Evolutionary conservation across 23 red algal species (phyloP).

Genomic region (Cyanidiococcus yangmingshanensis): DNA sequence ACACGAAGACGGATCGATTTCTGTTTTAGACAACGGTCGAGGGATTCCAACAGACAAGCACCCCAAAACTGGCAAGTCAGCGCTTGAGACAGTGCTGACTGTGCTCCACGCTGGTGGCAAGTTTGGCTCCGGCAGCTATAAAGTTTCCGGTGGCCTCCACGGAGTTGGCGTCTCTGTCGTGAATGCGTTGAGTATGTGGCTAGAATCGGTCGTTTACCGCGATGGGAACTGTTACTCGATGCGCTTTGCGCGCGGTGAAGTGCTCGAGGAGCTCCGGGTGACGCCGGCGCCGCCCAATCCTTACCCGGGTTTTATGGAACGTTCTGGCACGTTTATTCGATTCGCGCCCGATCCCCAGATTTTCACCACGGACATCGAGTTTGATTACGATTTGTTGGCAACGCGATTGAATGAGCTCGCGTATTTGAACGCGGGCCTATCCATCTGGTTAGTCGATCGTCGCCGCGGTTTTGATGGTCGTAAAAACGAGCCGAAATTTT

Average conservation of each 20-base stretch:
- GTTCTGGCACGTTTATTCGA: slow-evolving; percentile 49
- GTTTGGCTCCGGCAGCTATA: slow-evolving; percentile 81
- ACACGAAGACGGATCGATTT: slow-evolving; percentile 54
- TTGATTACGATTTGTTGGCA: slow-evolving; percentile 49
- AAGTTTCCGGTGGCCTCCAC: slow-evolving; percentile 88
- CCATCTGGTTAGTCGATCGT: slow-evolving; percentile 56
- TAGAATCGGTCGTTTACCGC: slow-evolving; percentile 51
- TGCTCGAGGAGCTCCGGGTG: slow-evolving; percentile 25
- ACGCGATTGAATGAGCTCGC: slow-evolving; percentile 80
- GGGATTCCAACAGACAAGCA: slow-evolving; percentile 83
- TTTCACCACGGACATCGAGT: slow-evolving; percentile 49
- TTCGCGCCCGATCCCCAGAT: slow-evolving; percentile 74
- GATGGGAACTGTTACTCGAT: slow-evolving; percentile 39
- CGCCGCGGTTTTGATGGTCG: background rate
- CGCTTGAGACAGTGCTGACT: slow-evolving; percentile 94
- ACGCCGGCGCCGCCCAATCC: background rate
- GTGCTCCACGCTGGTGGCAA: slow-evolving; percentile 96
- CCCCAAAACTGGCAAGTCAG: slow-evolving; percentile 74
- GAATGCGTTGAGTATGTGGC: slow-evolving; percentile 86
- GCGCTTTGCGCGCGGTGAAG: slow-evolving; percentile 55
- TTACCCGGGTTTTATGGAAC: background rate
- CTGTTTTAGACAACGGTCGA: slow-evolving; percentile 76
- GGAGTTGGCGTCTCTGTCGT: slow-evolving; percentile 95
- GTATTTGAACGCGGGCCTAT: slow-evolving; percentile 83
- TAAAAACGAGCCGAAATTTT: background rate